Evolutionary conservation across 2,329 filamentous ascomycete species (phyloP), one percentile per base, ranked within the genome.

Genomic region (Davidsoniella eucalypti): DNA sequence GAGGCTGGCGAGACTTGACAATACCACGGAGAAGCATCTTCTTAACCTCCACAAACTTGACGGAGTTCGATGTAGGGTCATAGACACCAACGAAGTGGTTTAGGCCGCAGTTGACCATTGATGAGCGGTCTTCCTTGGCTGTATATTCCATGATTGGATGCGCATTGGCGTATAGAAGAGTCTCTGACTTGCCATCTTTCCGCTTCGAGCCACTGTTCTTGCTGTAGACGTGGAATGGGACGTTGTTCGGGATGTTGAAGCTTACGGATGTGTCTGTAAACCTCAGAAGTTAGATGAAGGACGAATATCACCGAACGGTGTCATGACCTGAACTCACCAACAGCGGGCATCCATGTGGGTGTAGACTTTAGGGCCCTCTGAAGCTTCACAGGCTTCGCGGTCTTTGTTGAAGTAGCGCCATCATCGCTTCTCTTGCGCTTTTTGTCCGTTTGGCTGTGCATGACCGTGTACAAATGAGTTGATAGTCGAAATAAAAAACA

Each of bases 61-160:
- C 61, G 55, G 74, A 67, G 17, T 75, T 75, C 0, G 73, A 78
- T 33, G 68, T 64, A 0, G 76, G 74, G 56, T 84, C 78, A 54
- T 75, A 81, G 4, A 83, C 65, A 14, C 77, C 80, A 25, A 84
- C 63, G 58, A 78, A 84, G 61, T 83, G 77, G 49, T 76, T 80
- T 43, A 80, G 55, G 3, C 73, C 54, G 29, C 62, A 61, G 36
- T 61, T 60, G 4, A 57, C 53, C 2, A 59, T 62, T 21, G 54
- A 51, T 10, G 58, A 54, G 2, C 57, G 26, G 2, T 59, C 59
- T 40, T 66, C 66, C 58, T 71, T 69, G 25, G 68, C 76, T 5
- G 69, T 78, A 57, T 79, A 81, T 58, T 80, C 73, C 38, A 82
- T 60, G 39, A 68, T 75, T 26, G 64, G 68, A 60, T 82, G 75